Conservation (phyloP, 768 basidiomycete genomes). For the Hygrophoropsis aurantiaca region DNA sequence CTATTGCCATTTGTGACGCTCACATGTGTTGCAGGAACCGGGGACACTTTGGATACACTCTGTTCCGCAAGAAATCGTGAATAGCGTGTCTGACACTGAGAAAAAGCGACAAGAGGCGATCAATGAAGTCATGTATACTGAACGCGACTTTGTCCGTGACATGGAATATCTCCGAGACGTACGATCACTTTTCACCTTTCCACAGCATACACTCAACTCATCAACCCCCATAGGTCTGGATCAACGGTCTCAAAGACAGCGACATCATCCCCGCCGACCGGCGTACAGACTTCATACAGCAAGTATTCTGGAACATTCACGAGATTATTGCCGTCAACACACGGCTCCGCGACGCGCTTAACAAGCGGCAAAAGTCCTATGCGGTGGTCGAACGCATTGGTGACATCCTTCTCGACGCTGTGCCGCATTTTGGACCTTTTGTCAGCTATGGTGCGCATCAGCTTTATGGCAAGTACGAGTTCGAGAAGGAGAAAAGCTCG, state of each 20-base stretch:
- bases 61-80: conserved; percentile 90
- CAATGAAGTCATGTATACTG: conserved; percentile 93
- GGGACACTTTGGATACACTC: conserved; percentile 96
- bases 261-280: conserved; percentile 76
- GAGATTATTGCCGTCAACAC: conserved; percentile 93
- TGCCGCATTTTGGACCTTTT: conserved; percentile 89
- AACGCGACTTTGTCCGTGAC: conserved; percentile 96
- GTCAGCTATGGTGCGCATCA: conserved; percentile 96
- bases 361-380: conserved; percentile 92
- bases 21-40: conserved; percentile 53
- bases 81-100: conserved; percentile 89
- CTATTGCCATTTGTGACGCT: conserved; percentile 15
- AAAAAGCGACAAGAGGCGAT: conserved; percentile 97
- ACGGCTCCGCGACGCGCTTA: conserved; percentile 88
- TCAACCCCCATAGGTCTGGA: conserved; percentile 65
- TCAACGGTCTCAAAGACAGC: conserved; percentile 75
- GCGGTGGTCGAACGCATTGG: conserved; percentile 92
- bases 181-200: conserved; percentile 27
- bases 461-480: conserved; percentile 97
- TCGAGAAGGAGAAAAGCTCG: conserved; percentile 95
- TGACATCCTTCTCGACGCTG: conserved; percentile 84
- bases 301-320: conserved; percentile 97
- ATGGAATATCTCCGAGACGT: conserved; percentile 98
- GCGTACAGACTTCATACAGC: conserved; percentile 82
- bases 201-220: conserved; percentile 3